Evolutionary conservation across 2,329 filamentous ascomycete species (phyloP), one percentile per base, ranked within the genome.

Genomic region (Neopestalotiopsis sp.): DNA sequence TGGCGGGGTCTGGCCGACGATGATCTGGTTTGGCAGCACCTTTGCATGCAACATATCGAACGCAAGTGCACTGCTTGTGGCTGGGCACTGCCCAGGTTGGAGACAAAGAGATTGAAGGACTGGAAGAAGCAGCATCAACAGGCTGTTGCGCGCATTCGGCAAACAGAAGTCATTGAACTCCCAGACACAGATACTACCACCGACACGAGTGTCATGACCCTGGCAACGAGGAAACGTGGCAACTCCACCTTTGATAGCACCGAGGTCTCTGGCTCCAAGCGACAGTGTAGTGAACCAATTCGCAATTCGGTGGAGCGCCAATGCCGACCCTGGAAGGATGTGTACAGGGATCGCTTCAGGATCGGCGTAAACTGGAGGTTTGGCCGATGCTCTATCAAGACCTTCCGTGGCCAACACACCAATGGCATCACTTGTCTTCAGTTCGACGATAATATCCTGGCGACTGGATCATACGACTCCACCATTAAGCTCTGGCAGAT

Each of bases 311-410:
- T 65, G 34, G 83, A 86, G 69, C 85, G 83, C 32, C 86, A 85
- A 71, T 87, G 86, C 65, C 83, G 94, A 38, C 94, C 92, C 0
- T 99, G 96, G 96, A 99, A 99, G 81, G 94, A 97, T 70, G 94
- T 99, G 1, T 99, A 99, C 83, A 93, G 94, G 72, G 95, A 98
- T 79, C 90, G 94, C 17, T 98, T 95, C 86, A 96, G 95, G 79
- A 94, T 99, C 62, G 95, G 96, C 65, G 96, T 92, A 70, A 98
- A 98, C 79, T 99, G 96, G 96, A 97, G 97, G 79, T 94, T 97
- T 72, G 95, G 96, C 4, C 90, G 95, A 49, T 98, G 92, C 81
- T 91, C 91, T 6, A 92, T 93, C 73, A 94, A 92, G 77, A 89
- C 92, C 13, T 94, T 99, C 80, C 91, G 91, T 74, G 95, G 95